Percentiles rank a stretch among this genome's conserved stretches.
phyloP scores from a whole-genome alignment of 805 yeast genomes.

The Lipomyces lipofer region DNA sequence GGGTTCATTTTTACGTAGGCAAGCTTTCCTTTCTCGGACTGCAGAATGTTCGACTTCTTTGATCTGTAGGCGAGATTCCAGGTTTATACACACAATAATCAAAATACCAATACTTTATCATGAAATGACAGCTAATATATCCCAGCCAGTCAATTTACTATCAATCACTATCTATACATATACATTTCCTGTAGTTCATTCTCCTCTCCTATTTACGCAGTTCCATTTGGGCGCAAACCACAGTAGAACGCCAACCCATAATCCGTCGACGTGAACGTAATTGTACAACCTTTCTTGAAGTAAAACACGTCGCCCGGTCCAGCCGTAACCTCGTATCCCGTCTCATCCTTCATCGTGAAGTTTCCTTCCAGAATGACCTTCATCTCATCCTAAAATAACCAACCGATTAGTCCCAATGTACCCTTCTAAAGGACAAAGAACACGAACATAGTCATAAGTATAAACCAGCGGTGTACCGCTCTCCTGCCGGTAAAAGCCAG shows the following conservation, averaged over 20 bases:
- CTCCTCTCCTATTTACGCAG: conserved; percentile 6
- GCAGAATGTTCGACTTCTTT: no score
- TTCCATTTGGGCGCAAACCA: conserved; percentile 48
- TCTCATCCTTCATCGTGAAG: conserved; percentile 61
- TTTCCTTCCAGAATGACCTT: conserved; percentile 70
- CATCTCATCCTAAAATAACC: conserved; percentile 55
- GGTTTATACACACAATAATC: no score
- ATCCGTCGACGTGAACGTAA: conserved; percentile 62
- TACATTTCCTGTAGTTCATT: no score
- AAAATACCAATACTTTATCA: no score
- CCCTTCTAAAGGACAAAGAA: no score
- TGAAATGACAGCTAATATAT: no score
- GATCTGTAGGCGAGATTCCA: no score
- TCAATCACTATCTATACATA: neutral
- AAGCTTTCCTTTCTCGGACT: no score
- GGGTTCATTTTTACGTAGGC: no score
- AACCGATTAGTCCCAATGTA: no score
- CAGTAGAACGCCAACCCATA: conserved; percentile 64
- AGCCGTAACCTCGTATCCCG: conserved; percentile 58
- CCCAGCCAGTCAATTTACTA: no score
- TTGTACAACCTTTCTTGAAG: conserved; percentile 67
- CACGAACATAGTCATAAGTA: conserved; percentile 47
- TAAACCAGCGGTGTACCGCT: conserved; percentile 69
- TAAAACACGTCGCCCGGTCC: conserved; percentile 67
- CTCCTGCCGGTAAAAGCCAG: conserved; percentile 72